A percentile compares a stretch with the other conserved stretches of the same genome.
Conservation (phyloP, 768 basidiomycete species). For the Sutorius australiensis region DNA sequence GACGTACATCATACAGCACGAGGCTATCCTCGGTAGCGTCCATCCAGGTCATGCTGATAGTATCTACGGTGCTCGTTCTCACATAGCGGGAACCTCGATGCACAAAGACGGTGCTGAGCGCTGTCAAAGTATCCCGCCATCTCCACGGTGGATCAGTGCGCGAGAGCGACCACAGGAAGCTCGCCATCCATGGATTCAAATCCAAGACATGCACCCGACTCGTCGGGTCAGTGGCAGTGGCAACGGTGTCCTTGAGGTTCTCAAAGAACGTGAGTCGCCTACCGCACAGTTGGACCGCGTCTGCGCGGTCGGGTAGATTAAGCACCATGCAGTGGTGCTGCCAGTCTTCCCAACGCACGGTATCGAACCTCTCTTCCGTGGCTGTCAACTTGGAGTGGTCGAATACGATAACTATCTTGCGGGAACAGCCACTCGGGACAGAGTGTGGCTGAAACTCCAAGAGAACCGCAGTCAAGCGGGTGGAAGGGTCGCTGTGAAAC, state of each 20-base stretch:
- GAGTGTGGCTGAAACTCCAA: conserved; percentile 42
- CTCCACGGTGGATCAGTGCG: conserved; percentile 29
- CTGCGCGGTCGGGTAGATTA: conserved; percentile 31
- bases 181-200: conserved; percentile 27
- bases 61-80: conserved; percentile 40
- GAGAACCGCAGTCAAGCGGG: conserved; percentile 41
- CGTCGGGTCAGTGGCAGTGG: conserved; percentile 9
- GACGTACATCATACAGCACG: conserved; percentile 50
- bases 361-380: conserved; percentile 41
- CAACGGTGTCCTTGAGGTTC: conserved; percentile 17
- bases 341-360: conserved; percentile 56
- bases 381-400: conserved; percentile 50
- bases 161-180: conserved; percentile 26
- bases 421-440: conserved; percentile 31
- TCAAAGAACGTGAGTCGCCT: conserved; percentile 32
- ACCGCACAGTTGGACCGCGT: conserved; percentile 29
- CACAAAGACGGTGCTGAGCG: conserved; percentile 29
- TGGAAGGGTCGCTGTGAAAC: conserved; percentile 55
- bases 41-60: conserved; percentile 46
- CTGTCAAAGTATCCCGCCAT: conserved; percentile 24
- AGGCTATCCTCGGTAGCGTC: conserved; percentile 60
- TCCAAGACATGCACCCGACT: conserved; percentile 30
- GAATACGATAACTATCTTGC: conserved; percentile 49
- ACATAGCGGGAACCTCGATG: conserved; percentile 26
- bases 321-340: conserved; percentile 36